Percentiles rank a stretch among this genome's conserved stretches.
These are phyloP conservation scores for Auriscalpium vulgare DNA, from an alignment of 768 basidiomycete species.

Conservation along the genomic window DNA sequence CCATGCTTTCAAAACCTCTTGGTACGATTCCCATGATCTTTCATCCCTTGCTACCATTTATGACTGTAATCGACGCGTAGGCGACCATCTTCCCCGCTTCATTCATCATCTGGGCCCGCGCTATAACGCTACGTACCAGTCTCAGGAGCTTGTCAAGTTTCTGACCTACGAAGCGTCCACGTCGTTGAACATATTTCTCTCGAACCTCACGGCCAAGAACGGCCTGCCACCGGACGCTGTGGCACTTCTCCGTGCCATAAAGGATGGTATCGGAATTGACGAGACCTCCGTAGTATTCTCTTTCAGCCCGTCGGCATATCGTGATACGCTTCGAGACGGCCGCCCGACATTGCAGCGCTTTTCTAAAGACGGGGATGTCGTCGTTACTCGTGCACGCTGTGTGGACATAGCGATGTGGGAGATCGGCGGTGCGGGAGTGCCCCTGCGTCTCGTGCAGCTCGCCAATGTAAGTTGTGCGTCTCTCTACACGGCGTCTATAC, in stretches of 20 bases:
- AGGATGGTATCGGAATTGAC: slow-evolving; percentile 36
- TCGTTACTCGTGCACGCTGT: slow-evolving; percentile 50
- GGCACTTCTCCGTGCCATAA: slow-evolving; percentile 43
- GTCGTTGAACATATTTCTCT: slow-evolving; percentile 72
- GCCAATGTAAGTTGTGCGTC: slow-evolving; percentile 44
- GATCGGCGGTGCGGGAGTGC: slow-evolving; percentile 73
- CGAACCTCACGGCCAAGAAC: slow-evolving; percentile 33
- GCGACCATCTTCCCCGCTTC: slow-evolving; percentile 63
- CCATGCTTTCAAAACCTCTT: slow-evolving; percentile 51
- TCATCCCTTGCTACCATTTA: too few relatives aligned
- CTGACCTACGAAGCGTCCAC: slow-evolving; percentile 82
- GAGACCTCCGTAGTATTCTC: slow-evolving; percentile 33
- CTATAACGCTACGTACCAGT: slow-evolving; percentile 72
- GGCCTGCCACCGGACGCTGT: slow-evolving; percentile 23
- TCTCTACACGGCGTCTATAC: background rate
- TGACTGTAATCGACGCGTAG: slow-evolving; percentile 24
- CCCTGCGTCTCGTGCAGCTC: slow-evolving; percentile 66
- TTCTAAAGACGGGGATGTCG: slow-evolving; percentile 42
- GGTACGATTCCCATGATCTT: slow-evolving; percentile 27
- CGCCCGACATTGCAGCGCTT: slow-evolving; percentile 6
- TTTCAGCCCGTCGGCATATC: slow-evolving; percentile 26
- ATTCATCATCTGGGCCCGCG: slow-evolving; percentile 78
- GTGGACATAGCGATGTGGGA: slow-evolving; percentile 75
- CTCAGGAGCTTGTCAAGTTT: slow-evolving; percentile 58
- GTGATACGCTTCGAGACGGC: slow-evolving; percentile 3